phyloP scores from a whole-genome alignment of 2,329 filamentous ascomycete species.

The Fusarium cicatricum region DNA sequence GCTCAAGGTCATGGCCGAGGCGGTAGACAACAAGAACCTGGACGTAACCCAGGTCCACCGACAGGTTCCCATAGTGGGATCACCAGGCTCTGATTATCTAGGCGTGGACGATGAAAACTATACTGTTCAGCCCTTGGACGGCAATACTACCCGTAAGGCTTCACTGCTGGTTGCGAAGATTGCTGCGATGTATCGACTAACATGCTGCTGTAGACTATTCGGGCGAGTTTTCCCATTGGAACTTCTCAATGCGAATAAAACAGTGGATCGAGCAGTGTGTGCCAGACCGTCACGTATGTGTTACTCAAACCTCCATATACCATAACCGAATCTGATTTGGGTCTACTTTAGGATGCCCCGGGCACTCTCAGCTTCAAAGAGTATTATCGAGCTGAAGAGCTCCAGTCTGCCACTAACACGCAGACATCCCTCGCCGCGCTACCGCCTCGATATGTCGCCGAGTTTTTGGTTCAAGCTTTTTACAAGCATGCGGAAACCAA shows the following conservation, averaged over 20 bases:
- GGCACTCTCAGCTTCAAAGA: conserved; percentile 47
- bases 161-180: conserved; percentile 1
- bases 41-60: conserved; percentile 22
- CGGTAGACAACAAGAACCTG: conserved; percentile 49
- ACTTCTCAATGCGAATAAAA: conserved; percentile 61
- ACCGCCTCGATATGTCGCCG: conserved; percentile 56
- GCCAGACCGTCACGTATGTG: conserved; percentile 43
- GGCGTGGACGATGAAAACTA: conserved; percentile 50
- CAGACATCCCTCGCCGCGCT: conserved; percentile 51
- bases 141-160: conserved; percentile 52
- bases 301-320: neutral
- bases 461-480: conserved; percentile 56
- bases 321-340: conserved; percentile 1
- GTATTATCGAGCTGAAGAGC: conserved; percentile 56
- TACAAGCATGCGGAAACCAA: conserved; percentile 59
- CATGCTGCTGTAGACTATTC: conserved; percentile 53
- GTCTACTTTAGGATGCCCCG: conserved; percentile 36
- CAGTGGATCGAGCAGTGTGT: conserved; percentile 57
- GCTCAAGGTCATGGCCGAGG: conserved; percentile 53
- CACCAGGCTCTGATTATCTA: conserved; percentile 38
- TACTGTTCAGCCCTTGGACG: conserved; percentile 52
- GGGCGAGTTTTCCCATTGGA: conserved; percentile 62
- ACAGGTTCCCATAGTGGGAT: conserved; percentile 34
- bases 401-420: conserved; percentile 52
- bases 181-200: conserved; percentile 16